Conservation (phyloP, 2,329 filamentous ascomycete species). For the Chaetomiaceae sp. region DNA sequence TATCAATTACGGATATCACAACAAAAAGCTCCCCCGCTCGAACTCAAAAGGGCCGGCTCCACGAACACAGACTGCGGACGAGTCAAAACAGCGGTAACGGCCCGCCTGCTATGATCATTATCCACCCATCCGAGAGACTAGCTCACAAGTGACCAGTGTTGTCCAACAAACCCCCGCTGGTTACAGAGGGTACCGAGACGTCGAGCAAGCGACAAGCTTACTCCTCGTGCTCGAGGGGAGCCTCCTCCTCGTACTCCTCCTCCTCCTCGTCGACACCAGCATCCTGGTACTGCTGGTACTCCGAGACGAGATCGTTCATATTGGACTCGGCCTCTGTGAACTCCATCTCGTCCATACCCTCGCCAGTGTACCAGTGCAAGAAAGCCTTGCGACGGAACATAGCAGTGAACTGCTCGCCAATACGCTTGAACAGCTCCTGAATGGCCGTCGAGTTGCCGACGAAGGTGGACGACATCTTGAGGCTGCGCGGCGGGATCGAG, state of each 20-base stretch:
- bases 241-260: constrained; percentile 91
- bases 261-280: constrained; percentile 95
- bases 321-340: constrained; percentile 99
- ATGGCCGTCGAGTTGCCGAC: constrained; percentile 99
- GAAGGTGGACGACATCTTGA: constrained; percentile 99
- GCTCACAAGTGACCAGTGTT: constrained; percentile 6
- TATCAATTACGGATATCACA: constrained; percentile 10
- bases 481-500: constrained; percentile 94
- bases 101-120: constrained; percentile 6
- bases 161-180: background rate
- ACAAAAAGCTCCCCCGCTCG: background rate
- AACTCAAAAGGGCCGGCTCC: background rate
- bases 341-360: constrained; percentile 99
- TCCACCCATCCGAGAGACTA: constrained; percentile 6
- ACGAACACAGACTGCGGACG: background rate
- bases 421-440: constrained; percentile 99
- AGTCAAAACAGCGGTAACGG: constrained; percentile 1
- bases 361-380: constrained; percentile 99
- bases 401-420: constrained; percentile 98
- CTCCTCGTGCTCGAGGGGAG: constrained; percentile 67
- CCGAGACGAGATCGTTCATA: constrained; percentile 99
- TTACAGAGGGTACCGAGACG: background rate
- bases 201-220: constrained; percentile 27
- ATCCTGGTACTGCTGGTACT: constrained; percentile 99
- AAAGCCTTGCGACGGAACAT: constrained; percentile 99